Percentiles rank a stretch among this genome's conserved stretches.
These are phyloP conservation scores for Zygosaccharomyces sapae DNA, from an alignment of 1,139 yeast genomes.

Conservation along the genomic window DNA sequence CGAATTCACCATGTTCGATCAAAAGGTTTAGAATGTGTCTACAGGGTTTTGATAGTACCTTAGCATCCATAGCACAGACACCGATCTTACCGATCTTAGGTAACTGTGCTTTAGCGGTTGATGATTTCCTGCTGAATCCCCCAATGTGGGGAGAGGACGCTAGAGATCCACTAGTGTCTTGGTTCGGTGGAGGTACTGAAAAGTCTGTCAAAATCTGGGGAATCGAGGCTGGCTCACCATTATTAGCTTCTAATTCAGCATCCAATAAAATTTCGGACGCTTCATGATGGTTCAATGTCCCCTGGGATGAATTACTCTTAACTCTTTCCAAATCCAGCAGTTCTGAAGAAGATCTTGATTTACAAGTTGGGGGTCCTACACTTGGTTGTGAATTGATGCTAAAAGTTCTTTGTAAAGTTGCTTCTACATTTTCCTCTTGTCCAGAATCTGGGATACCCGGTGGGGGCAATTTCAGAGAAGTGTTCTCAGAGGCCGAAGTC, in stretches of 20 bases:
- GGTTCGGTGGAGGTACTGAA: conserved; percentile 6
- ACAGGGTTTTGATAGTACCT: conserved; percentile 94
- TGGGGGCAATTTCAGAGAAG: conserved; percentile 38
- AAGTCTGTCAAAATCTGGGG: conserved; percentile 4
- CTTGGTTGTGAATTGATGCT: conserved; percentile 24
- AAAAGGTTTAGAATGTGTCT: conserved; percentile 82
- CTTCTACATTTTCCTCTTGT: conserved; percentile 29
- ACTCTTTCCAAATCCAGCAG: conserved; percentile 9
- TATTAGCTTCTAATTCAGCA: conserved; percentile 8
- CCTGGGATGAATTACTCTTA: conserved; percentile 7
- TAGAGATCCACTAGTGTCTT: conserved; percentile 8
- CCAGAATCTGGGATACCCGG: conserved; percentile 29
- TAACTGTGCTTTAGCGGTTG: conserved; percentile 42
- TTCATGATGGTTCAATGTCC: conserved; percentile 5
- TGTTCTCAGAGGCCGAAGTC: conserved; percentile 57
- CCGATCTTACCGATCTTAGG: conserved; percentile 92
- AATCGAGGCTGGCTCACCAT: conserved; percentile 7
- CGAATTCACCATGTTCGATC: conserved; percentile 92
- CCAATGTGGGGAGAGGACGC: conserved; percentile 25
- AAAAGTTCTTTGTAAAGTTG: conserved; percentile 26
- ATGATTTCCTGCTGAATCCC: conserved; percentile 33
- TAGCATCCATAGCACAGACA: conserved; percentile 98
- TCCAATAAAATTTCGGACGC: conserved; percentile 6
- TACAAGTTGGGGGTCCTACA: conserved; percentile 10
- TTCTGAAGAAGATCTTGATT: conserved; percentile 15